A percentile compares a stretch with the other conserved stretches of the same genome.
These are phyloP conservation scores for Nasturtium officinale DNA, from an alignment of 345 rosid species.

Conservation along the genomic window DNA sequence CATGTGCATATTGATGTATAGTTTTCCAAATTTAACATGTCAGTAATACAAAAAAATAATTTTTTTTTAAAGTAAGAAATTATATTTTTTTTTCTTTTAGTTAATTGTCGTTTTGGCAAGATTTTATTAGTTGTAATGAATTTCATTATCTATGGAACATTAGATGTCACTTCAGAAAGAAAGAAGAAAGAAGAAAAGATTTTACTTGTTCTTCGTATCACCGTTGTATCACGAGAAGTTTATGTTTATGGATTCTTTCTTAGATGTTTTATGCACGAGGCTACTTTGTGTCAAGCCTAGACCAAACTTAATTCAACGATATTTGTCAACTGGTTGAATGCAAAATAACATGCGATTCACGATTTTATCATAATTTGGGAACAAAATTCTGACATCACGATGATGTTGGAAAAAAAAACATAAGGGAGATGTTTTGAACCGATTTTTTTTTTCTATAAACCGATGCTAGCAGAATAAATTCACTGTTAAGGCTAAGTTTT, in stretches of 20 bases:
- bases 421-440: not conserved
- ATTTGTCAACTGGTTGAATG: conserved; percentile 35
- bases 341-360: conserved; percentile 11
- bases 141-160: not conserved
- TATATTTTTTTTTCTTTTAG: not conserved
- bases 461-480: not conserved
- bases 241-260: conserved; percentile 3
- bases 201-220: conserved; percentile 19
- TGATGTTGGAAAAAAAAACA: not conserved
- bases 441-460: not conserved
- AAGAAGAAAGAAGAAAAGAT: not conserved
- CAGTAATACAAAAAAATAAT: not conserved
- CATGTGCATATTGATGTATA: conserved; percentile 36
- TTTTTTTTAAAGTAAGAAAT: not conserved
- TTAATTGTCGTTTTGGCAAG: not conserved
- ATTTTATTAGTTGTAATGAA: not conserved
- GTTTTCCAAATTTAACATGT: conserved; percentile 43
- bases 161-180: not conserved
- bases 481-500: conserved; percentile 12
- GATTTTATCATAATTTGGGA: not conserved
- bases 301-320: conserved; percentile 26
- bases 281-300: conserved; percentile 38
- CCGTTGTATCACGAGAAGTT: conserved; percentile 32
- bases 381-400: conserved; percentile 6
- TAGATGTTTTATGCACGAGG: conserved; percentile 24